Conservation (phyloP, 2,329 filamentous ascomycete genomes). For the Penicillium glabrum region DNA sequence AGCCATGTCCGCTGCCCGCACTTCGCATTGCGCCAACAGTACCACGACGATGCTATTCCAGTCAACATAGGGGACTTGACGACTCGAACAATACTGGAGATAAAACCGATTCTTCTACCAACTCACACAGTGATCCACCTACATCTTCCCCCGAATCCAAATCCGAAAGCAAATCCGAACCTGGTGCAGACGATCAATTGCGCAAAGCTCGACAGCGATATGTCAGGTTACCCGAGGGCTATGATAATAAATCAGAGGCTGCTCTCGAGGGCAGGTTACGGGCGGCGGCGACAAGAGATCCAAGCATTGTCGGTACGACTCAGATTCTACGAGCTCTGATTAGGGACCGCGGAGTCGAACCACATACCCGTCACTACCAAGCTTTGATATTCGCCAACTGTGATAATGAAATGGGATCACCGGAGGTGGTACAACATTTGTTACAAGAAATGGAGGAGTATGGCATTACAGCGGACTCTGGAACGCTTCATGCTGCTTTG, state of each 20-base stretch:
- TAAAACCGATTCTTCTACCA: neutral
- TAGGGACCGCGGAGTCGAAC: constrained; percentile 35
- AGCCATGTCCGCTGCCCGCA: neutral
- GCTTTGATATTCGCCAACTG: constrained; percentile 72
- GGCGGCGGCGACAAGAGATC: constrained; percentile 21
- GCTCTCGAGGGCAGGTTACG: constrained; percentile 33
- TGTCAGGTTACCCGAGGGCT: neutral
- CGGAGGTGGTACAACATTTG: constrained; percentile 61
- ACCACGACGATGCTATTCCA: constrained; percentile 16
- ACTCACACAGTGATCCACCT: neutral
- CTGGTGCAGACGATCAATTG: neutral
- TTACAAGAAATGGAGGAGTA: constrained; percentile 69
- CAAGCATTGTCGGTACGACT: constrained; percentile 27
- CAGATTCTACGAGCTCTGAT: constrained; percentile 41
- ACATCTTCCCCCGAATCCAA: neutral
- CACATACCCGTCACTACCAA: constrained; percentile 59
- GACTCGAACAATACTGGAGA: neutral
- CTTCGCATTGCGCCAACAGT: neutral
- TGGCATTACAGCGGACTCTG: constrained; percentile 62
- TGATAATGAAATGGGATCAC: constrained; percentile 63
- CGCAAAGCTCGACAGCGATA: neutral
- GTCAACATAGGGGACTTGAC: neutral
- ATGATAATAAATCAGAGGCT: neutral
- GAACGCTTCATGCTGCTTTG: constrained; percentile 70
- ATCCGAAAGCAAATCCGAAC: neutral